These are phyloP conservation scores for Kentomonas sorsogonicus DNA, from an alignment of 208 protist species.

Conservation along the genomic window DNA sequence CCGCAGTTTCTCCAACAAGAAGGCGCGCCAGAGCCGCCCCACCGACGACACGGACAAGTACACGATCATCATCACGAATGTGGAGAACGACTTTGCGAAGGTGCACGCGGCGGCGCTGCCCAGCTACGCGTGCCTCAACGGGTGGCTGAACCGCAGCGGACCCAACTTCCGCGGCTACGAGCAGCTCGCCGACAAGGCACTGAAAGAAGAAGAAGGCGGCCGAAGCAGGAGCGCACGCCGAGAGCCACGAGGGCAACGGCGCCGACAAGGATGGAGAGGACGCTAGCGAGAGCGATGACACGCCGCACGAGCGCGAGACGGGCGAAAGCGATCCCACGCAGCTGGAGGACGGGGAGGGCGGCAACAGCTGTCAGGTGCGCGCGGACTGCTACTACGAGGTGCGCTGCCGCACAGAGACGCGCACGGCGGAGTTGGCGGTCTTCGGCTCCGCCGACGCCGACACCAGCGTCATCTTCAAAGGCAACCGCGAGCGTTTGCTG, in stretches of 20 bases:
- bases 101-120: slow-evolving; percentile 51
- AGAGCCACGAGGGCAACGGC: neutral
- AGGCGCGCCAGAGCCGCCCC: neutral
- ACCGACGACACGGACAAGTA: slow-evolving; percentile 30
- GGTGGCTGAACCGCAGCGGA: neutral
- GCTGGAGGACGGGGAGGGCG: no score
- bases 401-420: slow-evolving; percentile 63
- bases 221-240: neutral
- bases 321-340: no score
- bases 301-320: neutral
- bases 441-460: slow-evolving; percentile 53
- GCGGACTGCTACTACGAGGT: slow-evolving; percentile 50
- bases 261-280: neutral
- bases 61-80: slow-evolving; percentile 78
- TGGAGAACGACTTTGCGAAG: slow-evolving; percentile 78
- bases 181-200: no score
- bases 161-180: no score
- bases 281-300: neutral
- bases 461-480: slow-evolving; percentile 34
- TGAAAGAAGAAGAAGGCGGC: neutral
- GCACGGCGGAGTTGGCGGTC: slow-evolving; percentile 59
- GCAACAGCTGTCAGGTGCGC: neutral
- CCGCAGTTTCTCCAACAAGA: no score
- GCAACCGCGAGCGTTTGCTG: slow-evolving; percentile 13
- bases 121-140: slow-evolving; percentile 44